Base-by-base conservation (phyloP, 78 protist genomes). In the Chrysochromulina parva region DNA sequence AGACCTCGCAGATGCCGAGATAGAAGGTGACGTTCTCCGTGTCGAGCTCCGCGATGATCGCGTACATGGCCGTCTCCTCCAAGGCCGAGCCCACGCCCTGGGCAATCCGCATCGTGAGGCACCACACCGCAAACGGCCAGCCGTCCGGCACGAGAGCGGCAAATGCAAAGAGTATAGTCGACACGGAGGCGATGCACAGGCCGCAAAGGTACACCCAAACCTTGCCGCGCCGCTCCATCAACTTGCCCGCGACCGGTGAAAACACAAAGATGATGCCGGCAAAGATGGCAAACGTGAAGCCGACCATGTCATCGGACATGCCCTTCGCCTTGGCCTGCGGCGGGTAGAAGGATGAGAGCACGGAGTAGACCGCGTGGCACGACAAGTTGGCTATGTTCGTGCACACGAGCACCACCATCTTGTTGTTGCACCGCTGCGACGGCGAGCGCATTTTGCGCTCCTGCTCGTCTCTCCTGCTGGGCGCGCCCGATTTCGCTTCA, bases 1-100 rank as follows among this genome's bases (percentile, higher is more conserved):
- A 74, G 53, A 74, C 50, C 84, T 74, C 84, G 11, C 47, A 20
- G n/a, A 74, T 1, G 26, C 84, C 84, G n/a, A 74, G 7, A n/a
- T 11, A 38, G 47, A 74, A 20, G 3, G 78, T 28, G 38, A 74
- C 84, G 0, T 5, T 9, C 0, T 74, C 58, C 24, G 84, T 5
- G 28, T 74, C 84, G 13, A 74, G 3, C 19, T 74, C 84, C 19
- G 84, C 84, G n/a, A 74, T 74, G 26, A 74, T 4, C 6, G 84
- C 84, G 55, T 74, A 74, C 55, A 57, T 57, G 3, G 84, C 84
- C 16, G 84, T 74, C 84, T 74, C 84, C n/a, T 74, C 84, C 57
- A 74, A 4, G 47, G 84, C 84, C 0, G 84, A 74, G 55, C 16
- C 6, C 6, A 26, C 52, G 78, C n/a, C 10, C 50, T 20, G 52